Percentiles rank a stretch among this genome's conserved stretches.
phyloP scores from a whole-genome alignment of 2,329 filamentous ascomycete species.

The Xylaria sp. region DNA sequence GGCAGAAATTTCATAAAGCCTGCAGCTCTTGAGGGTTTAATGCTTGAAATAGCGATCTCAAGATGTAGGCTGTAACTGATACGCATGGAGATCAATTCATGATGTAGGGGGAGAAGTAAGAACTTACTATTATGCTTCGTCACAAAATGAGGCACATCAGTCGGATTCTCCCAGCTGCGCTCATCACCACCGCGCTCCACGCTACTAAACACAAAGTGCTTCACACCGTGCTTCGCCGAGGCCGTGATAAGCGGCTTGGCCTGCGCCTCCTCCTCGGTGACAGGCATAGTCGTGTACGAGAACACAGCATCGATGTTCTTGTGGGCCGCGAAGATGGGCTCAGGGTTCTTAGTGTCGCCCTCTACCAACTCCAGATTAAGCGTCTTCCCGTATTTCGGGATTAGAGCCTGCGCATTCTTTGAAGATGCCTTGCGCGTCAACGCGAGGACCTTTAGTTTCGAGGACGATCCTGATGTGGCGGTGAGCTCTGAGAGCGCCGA shows the following conservation, averaged over 20 bases:
- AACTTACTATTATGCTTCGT: constrained; percentile 60
- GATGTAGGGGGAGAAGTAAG: background rate
- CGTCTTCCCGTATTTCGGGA: constrained; percentile 36
- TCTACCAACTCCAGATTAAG: constrained; percentile 50
- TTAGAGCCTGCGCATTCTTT: constrained; percentile 49
- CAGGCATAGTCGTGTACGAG: constrained; percentile 49
- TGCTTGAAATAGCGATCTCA: background rate
- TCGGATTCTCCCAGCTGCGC: constrained; percentile 60
- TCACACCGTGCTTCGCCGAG: constrained; percentile 56
- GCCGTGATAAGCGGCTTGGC: constrained; percentile 52
- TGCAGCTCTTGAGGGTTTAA: background rate
- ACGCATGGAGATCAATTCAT: background rate
- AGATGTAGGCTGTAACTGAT: background rate
- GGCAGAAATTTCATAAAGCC: background rate
- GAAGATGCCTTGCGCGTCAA: constrained; percentile 48
- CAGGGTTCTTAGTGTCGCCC: constrained; percentile 50
- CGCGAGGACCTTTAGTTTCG: constrained; percentile 47
- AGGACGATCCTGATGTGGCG: constrained; percentile 35
- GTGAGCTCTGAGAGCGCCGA: constrained; percentile 41
- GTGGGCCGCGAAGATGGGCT: constrained; percentile 50
- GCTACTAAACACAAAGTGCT: constrained; percentile 70
- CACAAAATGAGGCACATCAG: constrained; percentile 67
- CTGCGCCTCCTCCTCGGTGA: constrained; percentile 52
- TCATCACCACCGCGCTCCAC: constrained; percentile 71
- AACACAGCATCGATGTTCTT: constrained; percentile 50